Conservation (phyloP, 768 basidiomycete species). For the Cyclocybe cylindracea region DNA sequence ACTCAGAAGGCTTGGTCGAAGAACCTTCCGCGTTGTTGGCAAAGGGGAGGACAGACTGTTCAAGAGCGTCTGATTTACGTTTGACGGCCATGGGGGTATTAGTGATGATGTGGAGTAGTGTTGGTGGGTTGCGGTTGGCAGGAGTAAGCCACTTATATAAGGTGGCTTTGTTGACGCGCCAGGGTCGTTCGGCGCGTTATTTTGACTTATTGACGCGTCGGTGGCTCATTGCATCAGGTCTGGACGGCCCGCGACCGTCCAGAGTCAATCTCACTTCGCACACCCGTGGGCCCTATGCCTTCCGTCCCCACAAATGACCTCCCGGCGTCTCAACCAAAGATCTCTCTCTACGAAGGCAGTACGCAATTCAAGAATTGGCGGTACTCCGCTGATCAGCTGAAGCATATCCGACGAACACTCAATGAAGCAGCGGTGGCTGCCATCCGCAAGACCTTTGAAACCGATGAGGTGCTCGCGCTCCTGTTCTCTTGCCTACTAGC, state of each 20-base stretch:
- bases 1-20: constrained; percentile 5
- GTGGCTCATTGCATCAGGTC: background rate
- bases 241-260: background rate
- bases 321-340: constrained; percentile 22
- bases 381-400: constrained; percentile 72
- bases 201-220: constrained; percentile 18
- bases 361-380: constrained; percentile 90
- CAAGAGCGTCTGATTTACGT: constrained; percentile 40
- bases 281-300: constrained; percentile 6
- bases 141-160: constrained; percentile 2
- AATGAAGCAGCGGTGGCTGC: constrained; percentile 77
- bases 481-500: constrained; percentile 4
- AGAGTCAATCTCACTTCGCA: background rate
- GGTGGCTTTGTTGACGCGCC: background rate
- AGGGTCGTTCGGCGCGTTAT: constrained; percentile 9
- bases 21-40: constrained; percentile 1
- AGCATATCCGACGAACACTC: constrained; percentile 57
- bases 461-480: constrained; percentile 62
- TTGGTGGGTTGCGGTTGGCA: background rate
- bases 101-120: background rate
- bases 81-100: constrained; percentile 34
- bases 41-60: constrained; percentile 11
- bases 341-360: constrained; percentile 70
- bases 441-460: constrained; percentile 78
- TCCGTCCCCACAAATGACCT: background rate